Percentiles rank a stretch among this genome's conserved stretches.
Conservation (phyloP, 164 flowering plant species). For the Hamamelis virginiana region DNA sequence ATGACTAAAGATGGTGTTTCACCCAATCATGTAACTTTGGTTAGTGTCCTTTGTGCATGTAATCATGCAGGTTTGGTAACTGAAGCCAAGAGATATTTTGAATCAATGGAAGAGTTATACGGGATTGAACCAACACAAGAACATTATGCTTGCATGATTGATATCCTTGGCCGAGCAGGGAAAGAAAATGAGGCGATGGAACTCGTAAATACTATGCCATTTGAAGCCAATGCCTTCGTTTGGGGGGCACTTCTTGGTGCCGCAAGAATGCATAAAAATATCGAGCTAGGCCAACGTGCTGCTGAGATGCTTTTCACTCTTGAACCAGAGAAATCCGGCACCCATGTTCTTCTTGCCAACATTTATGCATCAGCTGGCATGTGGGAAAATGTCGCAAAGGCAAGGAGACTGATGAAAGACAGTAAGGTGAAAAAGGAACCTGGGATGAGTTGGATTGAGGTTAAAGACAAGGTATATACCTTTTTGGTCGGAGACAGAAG, state of each 20-base stretch:
- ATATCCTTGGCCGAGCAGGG: slow-evolving; percentile 66
- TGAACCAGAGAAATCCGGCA: slow-evolving; percentile 62
- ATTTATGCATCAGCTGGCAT: slow-evolving; percentile 62
- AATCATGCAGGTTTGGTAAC: slow-evolving; percentile 62
- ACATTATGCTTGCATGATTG: slow-evolving; percentile 78
- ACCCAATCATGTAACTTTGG: slow-evolving; percentile 69
- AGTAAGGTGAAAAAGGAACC: slow-evolving; percentile 64
- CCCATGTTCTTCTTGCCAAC: slow-evolving; percentile 63
- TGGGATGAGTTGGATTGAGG: slow-evolving; percentile 71
- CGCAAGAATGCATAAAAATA: slow-evolving; percentile 53
- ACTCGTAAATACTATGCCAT: slow-evolving; percentile 53
- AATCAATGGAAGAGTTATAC: slow-evolving; percentile 42
- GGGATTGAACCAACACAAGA: slow-evolving; percentile 53
- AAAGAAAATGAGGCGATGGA: slow-evolving; percentile 50
- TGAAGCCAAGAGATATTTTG: slow-evolving; percentile 49
- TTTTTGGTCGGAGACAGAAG: slow-evolving; percentile 57
- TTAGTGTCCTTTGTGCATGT: slow-evolving; percentile 64
- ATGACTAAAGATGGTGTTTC: slow-evolving; percentile 59
- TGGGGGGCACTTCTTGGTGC: slow-evolving; percentile 78
- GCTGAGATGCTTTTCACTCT: slow-evolving; percentile 53
- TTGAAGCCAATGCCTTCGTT: slow-evolving; percentile 50
- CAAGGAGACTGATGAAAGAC: slow-evolving; percentile 53
- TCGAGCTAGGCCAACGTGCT: slow-evolving; percentile 49
- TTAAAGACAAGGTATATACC: slow-evolving; percentile 53
- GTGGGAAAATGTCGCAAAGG: slow-evolving; percentile 53